Percentiles rank a stretch among this genome's conserved stretches.
These are phyloP conservation scores for Melastoma candidum DNA, from an alignment of 441 rosid genomes.

Conservation along the genomic window DNA sequence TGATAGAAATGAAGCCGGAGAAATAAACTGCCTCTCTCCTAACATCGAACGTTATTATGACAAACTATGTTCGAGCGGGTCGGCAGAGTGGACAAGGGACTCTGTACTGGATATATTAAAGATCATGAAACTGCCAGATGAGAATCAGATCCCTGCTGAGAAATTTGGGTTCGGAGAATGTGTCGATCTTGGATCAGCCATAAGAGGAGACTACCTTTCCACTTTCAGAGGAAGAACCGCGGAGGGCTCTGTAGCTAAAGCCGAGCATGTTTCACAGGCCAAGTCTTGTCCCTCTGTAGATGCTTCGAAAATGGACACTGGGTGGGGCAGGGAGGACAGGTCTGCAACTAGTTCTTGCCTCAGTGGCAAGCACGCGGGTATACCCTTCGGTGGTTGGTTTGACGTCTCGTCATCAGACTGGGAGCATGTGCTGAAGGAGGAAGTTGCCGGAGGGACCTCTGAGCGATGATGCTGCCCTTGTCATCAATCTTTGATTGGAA, in stretches of 20 bases:
- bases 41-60: no score
- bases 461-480: neutral
- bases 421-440: slow-evolving; percentile 4
- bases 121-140: neutral
- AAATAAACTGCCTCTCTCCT: no score
- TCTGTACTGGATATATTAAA: no score
- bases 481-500: no score
- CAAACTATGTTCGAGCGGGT: no score
- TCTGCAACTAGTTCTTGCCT: neutral
- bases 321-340: neutral
- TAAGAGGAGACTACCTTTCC: neutral
- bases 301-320: neutral
- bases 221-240: neutral
- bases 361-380: neutral
- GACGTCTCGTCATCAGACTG: neutral
- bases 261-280: no score
- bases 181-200: neutral
- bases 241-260: neutral
- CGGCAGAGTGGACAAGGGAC: no score
- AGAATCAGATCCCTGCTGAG: neutral
- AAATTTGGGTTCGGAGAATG: neutral
- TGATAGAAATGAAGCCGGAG: no score
- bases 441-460: neutral
- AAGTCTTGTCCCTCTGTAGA: neutral
- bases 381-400: neutral